Base-by-base conservation (phyloP, 306 rosid genomes). In the Lathyrus tuberosus region DNA sequence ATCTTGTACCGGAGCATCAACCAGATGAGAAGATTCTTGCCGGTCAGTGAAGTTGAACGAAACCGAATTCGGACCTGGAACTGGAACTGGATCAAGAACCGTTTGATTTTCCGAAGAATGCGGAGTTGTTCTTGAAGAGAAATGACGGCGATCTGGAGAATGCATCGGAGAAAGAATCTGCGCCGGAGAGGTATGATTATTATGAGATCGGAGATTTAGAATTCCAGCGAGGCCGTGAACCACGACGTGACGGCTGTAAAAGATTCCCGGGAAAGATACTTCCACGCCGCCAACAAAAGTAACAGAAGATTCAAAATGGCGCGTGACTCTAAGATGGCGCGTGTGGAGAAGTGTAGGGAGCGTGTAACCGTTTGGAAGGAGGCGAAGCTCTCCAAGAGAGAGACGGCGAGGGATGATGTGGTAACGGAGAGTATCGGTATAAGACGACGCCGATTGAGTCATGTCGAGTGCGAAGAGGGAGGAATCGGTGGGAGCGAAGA, bases 401-500 rank as follows among this genome's bases (percentile, higher is more conserved):
- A 86, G 83, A 67, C 86, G 88, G 86, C 66, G 80, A 31, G 89
- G 88, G 58, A 89, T 70, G 22, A 87, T 61, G 82, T 89, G 91
- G 71, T 76, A 69, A 11, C 89, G 86, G 73, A 89, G 88, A 5
- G 85, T 84, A 26, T 83, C 81, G 0, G 71, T 81, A 78, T 84
- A 89, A 15, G 77, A 40, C 16, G 86, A 63, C 17, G 88, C 86
- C 37, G 88, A 33, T 63, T 71, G 84, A 12, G 87, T 70, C 89
- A 89, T 82, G 66, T 80, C 91, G 18, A 86, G 80, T 0, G 91
- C 84, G 43, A 82, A 89, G 38, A 89, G 88, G 1, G 91, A 81
- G 31, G 89, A 71, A 42, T 86, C 89, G 10, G 84, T 77, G 12
- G 96, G 91, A 0, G 91, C 89, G 80, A 89, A 89, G 72, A 86